A percentile compares a stretch with the other conserved stretches of the same genome.
These are phyloP conservation scores for Uronychia binucleata DNA, from an alignment of 73 alveolate species.

Conservation along the genomic window DNA sequence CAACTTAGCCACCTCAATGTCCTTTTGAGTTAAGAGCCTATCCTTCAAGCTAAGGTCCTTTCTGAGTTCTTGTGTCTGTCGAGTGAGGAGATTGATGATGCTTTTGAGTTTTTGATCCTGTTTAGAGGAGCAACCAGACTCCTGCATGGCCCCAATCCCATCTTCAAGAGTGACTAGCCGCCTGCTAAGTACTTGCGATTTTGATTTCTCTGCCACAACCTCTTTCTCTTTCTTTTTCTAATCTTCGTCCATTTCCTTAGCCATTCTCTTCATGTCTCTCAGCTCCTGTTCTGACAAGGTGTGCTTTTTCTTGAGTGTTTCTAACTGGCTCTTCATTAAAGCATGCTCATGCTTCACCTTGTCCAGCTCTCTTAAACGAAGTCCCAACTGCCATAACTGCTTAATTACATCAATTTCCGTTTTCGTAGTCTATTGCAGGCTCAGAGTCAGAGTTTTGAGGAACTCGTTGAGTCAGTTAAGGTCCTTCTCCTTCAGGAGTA, in stretches of 20 bases:
- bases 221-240: slow-evolving; percentile 19
- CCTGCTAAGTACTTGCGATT: slow-evolving; percentile 14
- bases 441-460: slow-evolving; percentile 27
- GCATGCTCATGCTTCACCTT: slow-evolving; percentile 38
- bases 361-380: slow-evolving; percentile 48
- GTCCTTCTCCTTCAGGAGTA: slow-evolving; percentile 46
- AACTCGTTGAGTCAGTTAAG: slow-evolving; percentile 24
- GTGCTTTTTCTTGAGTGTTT: slow-evolving; percentile 17
- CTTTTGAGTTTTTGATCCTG: slow-evolving; percentile 47
- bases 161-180: slow-evolving; percentile 41
- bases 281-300: not conserved
- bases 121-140: slow-evolving; percentile 5
- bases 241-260: slow-evolving; percentile 7
- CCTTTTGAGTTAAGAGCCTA: slow-evolving; percentile 12
- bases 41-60: slow-evolving; percentile 36
- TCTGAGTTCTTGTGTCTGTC: slow-evolving; percentile 54
- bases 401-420: slow-evolving; percentile 23
- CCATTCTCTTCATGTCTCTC: not conserved
- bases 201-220: slow-evolving; percentile 18
- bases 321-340: slow-evolving; percentile 16
- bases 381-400: not conserved
- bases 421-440: slow-evolving; percentile 38
- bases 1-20: slow-evolving; percentile 24
- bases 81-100: slow-evolving; percentile 37
- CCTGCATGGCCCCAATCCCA: slow-evolving; percentile 33